Evolutionary conservation across 2,329 filamentous ascomycete genomes (phyloP).

Genomic region (Fusarium compactum): DNA sequence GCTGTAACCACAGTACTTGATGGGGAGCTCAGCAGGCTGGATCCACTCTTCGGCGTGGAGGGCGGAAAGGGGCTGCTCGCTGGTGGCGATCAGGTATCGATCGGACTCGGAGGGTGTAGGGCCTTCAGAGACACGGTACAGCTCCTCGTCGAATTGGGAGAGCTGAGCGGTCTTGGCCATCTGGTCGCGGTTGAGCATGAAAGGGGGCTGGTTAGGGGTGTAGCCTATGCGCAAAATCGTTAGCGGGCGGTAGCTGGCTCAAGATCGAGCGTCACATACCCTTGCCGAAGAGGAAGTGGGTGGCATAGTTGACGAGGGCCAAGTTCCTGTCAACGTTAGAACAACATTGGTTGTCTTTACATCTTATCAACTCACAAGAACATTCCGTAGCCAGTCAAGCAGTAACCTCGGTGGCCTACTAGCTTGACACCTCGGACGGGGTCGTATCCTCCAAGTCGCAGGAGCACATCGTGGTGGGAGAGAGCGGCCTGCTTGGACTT

Average conservation of each 20-base stretch:
- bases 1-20: conserved; percentile 85
- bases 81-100: conserved; percentile 84
- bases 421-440: conserved; percentile 93
- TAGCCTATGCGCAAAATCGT: conserved; percentile 66
- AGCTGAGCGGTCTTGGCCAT: conserved; percentile 99
- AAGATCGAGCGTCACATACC: conserved; percentile 18
- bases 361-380: conserved; percentile 66
- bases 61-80: conserved; percentile 93
- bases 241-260: conserved; percentile 4
- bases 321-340: conserved; percentile 68
- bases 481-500: conserved; percentile 82
- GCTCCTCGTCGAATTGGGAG: conserved; percentile 95
- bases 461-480: conserved; percentile 95
- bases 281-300: conserved; percentile 77
- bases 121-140: conserved; percentile 95
- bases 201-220: conserved; percentile 85
- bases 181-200: conserved; percentile 93
- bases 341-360: background rate
- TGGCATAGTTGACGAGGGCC: conserved; percentile 93
- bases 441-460: conserved; percentile 90
- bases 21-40: conserved; percentile 83
- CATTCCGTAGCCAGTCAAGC: conserved; percentile 88
- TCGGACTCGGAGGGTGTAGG: conserved; percentile 88
- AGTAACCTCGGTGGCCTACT: conserved; percentile 94
- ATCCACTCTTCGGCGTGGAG: conserved; percentile 97